Evolutionary conservation across 1,139 yeast genomes (phyloP), one percentile per base, ranked within the genome.

Genomic region (Pichia sp.): DNA sequence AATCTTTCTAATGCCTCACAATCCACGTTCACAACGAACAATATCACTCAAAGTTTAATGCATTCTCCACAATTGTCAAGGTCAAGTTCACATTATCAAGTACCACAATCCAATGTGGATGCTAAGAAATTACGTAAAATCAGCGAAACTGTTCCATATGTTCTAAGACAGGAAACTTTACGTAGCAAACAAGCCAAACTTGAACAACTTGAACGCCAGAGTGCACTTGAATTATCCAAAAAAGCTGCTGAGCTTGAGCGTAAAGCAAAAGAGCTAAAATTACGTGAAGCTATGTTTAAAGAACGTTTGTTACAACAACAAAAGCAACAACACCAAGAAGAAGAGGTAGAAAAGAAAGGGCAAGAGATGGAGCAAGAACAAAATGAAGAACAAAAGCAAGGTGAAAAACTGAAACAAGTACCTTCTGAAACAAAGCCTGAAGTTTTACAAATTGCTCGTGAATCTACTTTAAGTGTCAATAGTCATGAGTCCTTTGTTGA

Each of bases 121-220:
- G 76, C 86, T 53, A 74, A 74, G 57, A 86, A 83, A 65, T 70
- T 85, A 56, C 75, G 94, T 62, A 85, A 81, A 62, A 80, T 85
- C 48, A 81, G 89, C 35, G 92, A 84, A 61, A 85, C 92, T 2
- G 87, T 85, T 29, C 94, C 94, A 32, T 85, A 85, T 57, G 85
- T 84, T 35, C 70, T 85, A 54, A 77, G 86, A 62, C 92, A 85
- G 62, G 92, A 85, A 63, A 74, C 85, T 53, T 75, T 84, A 48
- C 68, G 81, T 56, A 84, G 84, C 50, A 81, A 86, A 64, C 90
- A 85, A 61, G 86, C 81, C 51, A 84, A 82, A 66, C 69, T 85
- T 52, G 90, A 85, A 61, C 88, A 85, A 59, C 68, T 85, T 68
- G 94, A 85, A 62, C 81, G 82, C 64, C 83, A 82, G 52, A 79